These are phyloP conservation scores for Macrolepiota fuliginosa DNA, from an alignment of 768 basidiomycete genomes.

Conservation along the genomic window DNA sequence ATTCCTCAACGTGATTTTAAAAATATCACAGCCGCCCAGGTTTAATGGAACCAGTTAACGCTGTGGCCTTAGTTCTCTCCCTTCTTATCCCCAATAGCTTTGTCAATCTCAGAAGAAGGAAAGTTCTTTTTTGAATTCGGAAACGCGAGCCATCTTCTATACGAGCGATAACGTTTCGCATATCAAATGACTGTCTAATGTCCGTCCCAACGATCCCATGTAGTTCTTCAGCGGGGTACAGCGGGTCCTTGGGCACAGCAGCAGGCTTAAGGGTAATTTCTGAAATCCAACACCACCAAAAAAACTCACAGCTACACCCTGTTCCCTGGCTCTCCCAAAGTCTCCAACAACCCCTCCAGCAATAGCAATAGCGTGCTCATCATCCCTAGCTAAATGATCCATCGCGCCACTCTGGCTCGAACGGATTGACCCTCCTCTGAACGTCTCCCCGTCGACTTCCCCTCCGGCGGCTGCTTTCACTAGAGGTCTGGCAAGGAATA, in stretches of 20 bases:
- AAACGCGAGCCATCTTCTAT: conserved; percentile 90
- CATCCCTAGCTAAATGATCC: conserved; percentile 82
- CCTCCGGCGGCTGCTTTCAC: conserved; percentile 96
- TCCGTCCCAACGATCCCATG: conserved; percentile 93
- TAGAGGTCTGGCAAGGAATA: conserved; percentile 92
- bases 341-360: conserved; percentile 78
- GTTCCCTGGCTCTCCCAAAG: conserved; percentile 59
- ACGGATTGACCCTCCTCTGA: conserved; percentile 91
- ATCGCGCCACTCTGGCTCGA: conserved; percentile 89
- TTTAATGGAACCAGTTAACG: no score
- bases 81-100: no score
- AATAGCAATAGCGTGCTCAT: conserved; percentile 81
- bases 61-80: no score
- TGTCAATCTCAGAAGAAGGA: conserved; percentile 29
- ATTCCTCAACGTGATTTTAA: no score
- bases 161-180: conserved; percentile 91
- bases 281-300: not conserved
- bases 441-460: conserved; percentile 86
- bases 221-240: conserved; percentile 79
- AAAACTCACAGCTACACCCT: conserved; percentile 40
- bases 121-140: conserved; percentile 90
- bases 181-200: conserved; percentile 84
- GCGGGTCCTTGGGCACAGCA: conserved; percentile 61
- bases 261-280: conserved; percentile 42
- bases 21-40: no score